A percentile compares a stretch with the other conserved stretches of the same genome.
Evolutionary conservation across 345 rosid species (phyloP).

Genomic region (Corchorus olitorius): DNA sequence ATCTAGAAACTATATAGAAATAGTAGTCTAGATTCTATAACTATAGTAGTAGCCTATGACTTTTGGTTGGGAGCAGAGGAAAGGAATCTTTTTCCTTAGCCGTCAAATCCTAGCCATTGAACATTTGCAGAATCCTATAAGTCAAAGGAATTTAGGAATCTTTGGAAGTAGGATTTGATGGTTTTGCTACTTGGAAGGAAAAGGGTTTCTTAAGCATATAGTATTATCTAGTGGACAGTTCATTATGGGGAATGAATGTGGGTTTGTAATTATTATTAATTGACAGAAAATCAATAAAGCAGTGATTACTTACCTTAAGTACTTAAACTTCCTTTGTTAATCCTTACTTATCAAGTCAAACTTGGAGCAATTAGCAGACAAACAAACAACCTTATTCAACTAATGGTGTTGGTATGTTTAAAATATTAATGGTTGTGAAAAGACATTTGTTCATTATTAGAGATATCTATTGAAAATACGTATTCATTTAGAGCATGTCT

Average conservation of each 20-base stretch:
- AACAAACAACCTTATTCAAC: no score
- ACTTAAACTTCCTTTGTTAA: no score
- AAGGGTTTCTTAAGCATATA: background rate
- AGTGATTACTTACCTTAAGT: background rate
- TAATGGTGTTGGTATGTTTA: no score
- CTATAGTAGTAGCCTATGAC: background rate
- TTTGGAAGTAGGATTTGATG: conserved; percentile 5
- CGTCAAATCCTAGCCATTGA: conserved; percentile 20
- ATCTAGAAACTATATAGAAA: no score
- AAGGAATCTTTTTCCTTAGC: background rate
- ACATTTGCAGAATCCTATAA: conserved; percentile 1
- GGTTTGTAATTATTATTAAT: background rate
- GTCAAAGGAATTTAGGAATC: conserved; percentile 34
- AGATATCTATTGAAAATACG: no score
- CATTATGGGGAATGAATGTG: conserved; percentile 2
- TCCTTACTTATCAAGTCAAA: background rate
- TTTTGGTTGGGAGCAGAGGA: background rate
- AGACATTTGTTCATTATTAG: no score
- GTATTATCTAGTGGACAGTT: conserved; percentile 8
- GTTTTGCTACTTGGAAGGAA: background rate
- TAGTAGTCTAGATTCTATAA: background rate
- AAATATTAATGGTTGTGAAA: no score
- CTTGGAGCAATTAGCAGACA: background rate
- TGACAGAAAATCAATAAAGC: background rate
- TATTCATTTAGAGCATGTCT: no score